phyloP scores from a whole-genome alignment of 768 basidiomycete species.

The Kwoniella dejecticola region DNA sequence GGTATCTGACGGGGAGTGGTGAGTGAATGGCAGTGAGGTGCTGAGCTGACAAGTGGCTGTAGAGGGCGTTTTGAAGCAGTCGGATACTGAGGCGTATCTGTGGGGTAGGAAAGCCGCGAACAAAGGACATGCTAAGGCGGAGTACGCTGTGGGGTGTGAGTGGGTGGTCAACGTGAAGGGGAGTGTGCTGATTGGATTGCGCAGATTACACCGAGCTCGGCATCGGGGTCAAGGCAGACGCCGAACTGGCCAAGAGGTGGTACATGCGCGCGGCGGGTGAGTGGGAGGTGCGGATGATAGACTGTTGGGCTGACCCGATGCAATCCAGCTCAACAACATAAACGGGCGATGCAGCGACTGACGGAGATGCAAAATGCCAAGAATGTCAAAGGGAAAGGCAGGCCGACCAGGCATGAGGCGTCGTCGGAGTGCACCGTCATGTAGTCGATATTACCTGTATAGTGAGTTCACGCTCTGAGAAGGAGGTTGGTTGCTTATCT shows the following conservation, averaged over 20 bases:
- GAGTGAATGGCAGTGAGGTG: slow-evolving; percentile 23
- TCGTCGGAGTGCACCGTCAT: slow-evolving; percentile 89
- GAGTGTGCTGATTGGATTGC: not conserved
- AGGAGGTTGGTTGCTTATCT: too few relatives aligned
- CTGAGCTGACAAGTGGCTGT: slow-evolving; percentile 1
- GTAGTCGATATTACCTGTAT: slow-evolving; percentile 20
- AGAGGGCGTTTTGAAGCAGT: slow-evolving; percentile 94
- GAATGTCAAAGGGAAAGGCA: slow-evolving; percentile 64
- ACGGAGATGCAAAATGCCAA: slow-evolving; percentile 83
- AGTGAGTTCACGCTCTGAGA: not conserved
- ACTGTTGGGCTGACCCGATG: not conserved
- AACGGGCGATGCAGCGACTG: slow-evolving; percentile 90
- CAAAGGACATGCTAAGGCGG: slow-evolving; percentile 93
- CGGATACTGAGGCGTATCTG: slow-evolving; percentile 96
- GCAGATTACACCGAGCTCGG: slow-evolving; percentile 95
- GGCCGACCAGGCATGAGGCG: slow-evolving; percentile 90
- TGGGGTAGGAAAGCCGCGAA: slow-evolving; percentile 97
- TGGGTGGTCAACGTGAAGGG: not conserved
- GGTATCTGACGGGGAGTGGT: slow-evolving; percentile 78
- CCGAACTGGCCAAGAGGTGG: slow-evolving; percentile 95
- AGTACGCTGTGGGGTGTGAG: slow-evolving; percentile 85
- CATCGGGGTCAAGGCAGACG: slow-evolving; percentile 93
- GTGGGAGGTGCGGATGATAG: slow-evolving; percentile 56
- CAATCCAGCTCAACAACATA: slow-evolving; percentile 86
- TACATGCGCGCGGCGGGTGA: slow-evolving; percentile 98